A percentile compares a stretch with the other conserved stretches of the same genome.
These are phyloP conservation scores for Phytophthora podocarpi DNA, from an alignment of 352 stramenopile genomes.

Conservation along the genomic window DNA sequence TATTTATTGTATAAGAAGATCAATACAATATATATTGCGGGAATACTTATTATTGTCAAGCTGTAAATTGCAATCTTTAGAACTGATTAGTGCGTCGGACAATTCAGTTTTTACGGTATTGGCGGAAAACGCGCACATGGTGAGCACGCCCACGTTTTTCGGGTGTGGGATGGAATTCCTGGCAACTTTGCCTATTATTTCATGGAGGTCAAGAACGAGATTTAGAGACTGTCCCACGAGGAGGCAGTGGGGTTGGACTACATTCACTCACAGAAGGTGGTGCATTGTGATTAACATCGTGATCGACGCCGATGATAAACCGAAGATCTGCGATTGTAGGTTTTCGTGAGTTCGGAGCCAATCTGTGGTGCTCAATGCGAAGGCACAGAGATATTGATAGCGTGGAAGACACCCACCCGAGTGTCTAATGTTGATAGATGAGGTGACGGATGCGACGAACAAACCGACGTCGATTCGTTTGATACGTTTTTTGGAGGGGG, in stretches of 20 bases:
- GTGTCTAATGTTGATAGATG: constrained; percentile 8
- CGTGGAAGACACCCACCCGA: no score
- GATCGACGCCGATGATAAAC: not conserved
- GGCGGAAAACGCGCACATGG: no score
- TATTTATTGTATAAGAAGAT: no score
- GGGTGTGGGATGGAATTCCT: not conserved
- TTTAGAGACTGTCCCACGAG: not conserved
- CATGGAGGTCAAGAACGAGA: not conserved
- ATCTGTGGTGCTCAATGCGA: not conserved
- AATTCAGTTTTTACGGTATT: no score
- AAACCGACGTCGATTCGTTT: constrained; percentile 51
- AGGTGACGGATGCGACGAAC: constrained; percentile 8
- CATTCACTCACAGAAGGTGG: not conserved
- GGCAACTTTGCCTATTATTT: not conserved
- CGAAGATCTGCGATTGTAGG: not conserved
- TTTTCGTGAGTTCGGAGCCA: not conserved
- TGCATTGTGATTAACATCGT: constrained; percentile 1
- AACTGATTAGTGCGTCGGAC: no score
- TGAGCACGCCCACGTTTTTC: not conserved
- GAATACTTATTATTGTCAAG: no score
- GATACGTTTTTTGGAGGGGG: no score
- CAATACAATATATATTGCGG: no score
- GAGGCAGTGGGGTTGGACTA: not conserved
- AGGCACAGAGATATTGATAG: not conserved
- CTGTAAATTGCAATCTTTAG: no score